Evolutionary conservation across 805 yeast genomes (phyloP), one percentile per base, ranked within the genome.

Genomic region (Sporopachydermia quercuum): DNA sequence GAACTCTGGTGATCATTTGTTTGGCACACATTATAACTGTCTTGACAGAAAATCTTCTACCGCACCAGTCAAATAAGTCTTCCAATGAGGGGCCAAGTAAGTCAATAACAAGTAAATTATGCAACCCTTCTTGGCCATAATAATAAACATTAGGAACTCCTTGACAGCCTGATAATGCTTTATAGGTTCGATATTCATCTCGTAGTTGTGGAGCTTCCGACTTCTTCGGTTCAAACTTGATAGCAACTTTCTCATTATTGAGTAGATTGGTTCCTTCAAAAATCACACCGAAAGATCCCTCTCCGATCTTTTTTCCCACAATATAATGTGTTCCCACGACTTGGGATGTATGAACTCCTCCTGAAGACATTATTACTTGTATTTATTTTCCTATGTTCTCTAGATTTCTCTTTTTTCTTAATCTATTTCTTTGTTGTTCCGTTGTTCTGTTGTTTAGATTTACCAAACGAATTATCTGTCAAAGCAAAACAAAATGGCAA

Each of bases 231-330:
- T 80, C 93, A 53, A 81, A 81, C 56, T 81, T 81, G 52, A 81
- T 79, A 3, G 87, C 91, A 19, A 81, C 89, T 39, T 83, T 93
- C 45, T 78, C 79, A 48, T 87, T 87, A 63, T 86, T 89, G 50
- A 91, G 75, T 55, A 91, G 70, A 57, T 91, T 89, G 35, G 84
- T 74, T 46, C 98, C 98, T 63, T 91, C 97, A 57, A 91, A 91
- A 43, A 91, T 80, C 40, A 91, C 94, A 42, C 98, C 98, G 59
- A 91, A 91, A 3, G 97, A 89, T 36, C 98, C 98, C 62, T 91
- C 97, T 42, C 98, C 98, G 45, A 91, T 87, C 63, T 91, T 91
- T 60, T 87, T 89, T 43, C 97, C 98, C 42, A 91, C 91, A 50
- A 86, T 81, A 63, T 87, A 91, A 65, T 91, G 98, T 45, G 89